Percentiles rank a stretch among this genome's conserved stretches.
Conservation (phyloP, 2,329 filamentous ascomycete genomes). For the Pyricularia sp. region DNA sequence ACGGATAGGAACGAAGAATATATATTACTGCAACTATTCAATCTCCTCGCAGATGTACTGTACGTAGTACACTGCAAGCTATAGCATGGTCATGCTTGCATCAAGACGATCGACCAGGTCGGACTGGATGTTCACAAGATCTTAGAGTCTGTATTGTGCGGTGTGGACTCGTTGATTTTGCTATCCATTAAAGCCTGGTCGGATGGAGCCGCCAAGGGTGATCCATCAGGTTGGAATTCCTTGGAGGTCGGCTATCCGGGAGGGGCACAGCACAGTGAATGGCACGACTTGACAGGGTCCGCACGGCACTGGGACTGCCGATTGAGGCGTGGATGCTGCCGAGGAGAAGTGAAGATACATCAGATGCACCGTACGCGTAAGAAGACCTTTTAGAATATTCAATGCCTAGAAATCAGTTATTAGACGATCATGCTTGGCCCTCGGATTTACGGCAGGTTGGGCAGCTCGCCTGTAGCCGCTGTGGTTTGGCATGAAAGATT, state of each 20-base stretch:
- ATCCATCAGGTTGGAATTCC: background rate
- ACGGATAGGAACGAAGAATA: background rate
- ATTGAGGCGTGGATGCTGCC: background rate
- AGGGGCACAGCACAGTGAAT: background rate
- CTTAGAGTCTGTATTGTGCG: background rate
- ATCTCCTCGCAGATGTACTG: background rate
- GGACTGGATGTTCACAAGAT: background rate
- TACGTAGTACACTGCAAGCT: background rate
- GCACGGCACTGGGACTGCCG: background rate
- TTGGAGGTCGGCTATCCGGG: background rate
- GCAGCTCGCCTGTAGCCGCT: background rate
- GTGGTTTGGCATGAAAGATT: background rate
- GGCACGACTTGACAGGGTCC: background rate
- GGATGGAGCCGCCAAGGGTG: background rate
- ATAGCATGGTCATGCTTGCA: background rate
- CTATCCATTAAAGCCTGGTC: background rate
- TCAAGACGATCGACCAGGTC: background rate
- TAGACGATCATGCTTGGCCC: background rate
- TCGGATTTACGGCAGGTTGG: background rate
- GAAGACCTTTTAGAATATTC: too few relatives aligned
- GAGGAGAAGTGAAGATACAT: background rate
- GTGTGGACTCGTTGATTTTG: background rate
- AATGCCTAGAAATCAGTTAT: background rate
- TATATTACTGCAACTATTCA: background rate
- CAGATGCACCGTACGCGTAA: too few relatives aligned